These are phyloP conservation scores for Priceomyces medius DNA, from an alignment of 805 yeast species.

Conservation along the genomic window DNA sequence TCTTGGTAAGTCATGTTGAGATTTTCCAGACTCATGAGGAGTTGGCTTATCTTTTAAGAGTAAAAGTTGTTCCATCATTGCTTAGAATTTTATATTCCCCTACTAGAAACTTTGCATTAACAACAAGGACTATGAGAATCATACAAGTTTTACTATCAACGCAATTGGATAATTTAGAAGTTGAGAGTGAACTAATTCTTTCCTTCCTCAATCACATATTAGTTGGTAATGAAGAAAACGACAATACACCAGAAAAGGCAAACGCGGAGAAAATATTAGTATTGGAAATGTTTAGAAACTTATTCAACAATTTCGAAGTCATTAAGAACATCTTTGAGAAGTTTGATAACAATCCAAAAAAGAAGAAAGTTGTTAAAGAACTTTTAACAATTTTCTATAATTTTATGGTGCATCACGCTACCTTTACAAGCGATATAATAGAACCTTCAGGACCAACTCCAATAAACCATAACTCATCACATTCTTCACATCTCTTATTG, in stretches of 20 bases:
- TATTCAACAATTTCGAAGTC: slow-evolving; percentile 56
- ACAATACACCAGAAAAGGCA: slow-evolving; percentile 19
- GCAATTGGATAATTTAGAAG: slow-evolving; percentile 59
- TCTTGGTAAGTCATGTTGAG: slow-evolving; percentile 60
- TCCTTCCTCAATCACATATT: slow-evolving; percentile 72
- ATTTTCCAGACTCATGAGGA: slow-evolving; percentile 61
- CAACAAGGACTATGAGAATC: slow-evolving; percentile 74
- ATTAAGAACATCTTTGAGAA: slow-evolving; percentile 53
- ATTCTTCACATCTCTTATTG: slow-evolving; percentile 24
- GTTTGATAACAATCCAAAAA: slow-evolving; percentile 56
- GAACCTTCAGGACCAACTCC: slow-evolving; percentile 14
- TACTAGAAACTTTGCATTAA: slow-evolving; percentile 60
- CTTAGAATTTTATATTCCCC: slow-evolving; percentile 58
- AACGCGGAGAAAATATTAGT: slow-evolving; percentile 74
- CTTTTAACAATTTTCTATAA: slow-evolving; percentile 37
- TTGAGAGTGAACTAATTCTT: slow-evolving; percentile 80
- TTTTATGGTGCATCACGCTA: slow-evolving; percentile 21
- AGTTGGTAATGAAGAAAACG: slow-evolving; percentile 52
- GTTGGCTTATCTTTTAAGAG: slow-evolving; percentile 62
- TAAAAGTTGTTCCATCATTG: slow-evolving; percentile 72
- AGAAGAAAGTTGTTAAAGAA: slow-evolving; percentile 61
- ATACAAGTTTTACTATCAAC: slow-evolving; percentile 57
- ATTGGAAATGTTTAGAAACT: slow-evolving; percentile 65
- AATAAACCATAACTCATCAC: slow-evolving; percentile 9
- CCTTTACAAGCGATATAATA: slow-evolving; percentile 15